Conservation (phyloP, 2,329 filamentous ascomycete genomes). For the Plectosphaerella cucumerina region DNA sequence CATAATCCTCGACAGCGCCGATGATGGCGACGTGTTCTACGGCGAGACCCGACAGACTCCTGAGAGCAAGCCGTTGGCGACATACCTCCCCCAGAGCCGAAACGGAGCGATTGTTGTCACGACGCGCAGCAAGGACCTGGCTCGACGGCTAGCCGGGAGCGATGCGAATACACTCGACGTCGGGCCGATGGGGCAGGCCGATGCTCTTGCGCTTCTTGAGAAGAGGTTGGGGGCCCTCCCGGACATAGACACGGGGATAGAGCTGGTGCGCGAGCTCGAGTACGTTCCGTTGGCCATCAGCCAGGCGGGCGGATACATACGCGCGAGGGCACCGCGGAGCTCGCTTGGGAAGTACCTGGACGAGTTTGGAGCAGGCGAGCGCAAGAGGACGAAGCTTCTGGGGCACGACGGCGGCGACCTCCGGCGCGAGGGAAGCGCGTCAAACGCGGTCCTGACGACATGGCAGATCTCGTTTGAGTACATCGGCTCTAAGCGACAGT, state of each 20-base stretch:
- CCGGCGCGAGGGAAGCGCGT: conserved; percentile 2
- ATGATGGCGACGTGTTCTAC: conserved; percentile 6
- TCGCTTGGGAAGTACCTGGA: too few relatives aligned
- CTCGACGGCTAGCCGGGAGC: neutral
- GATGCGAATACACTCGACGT: neutral
- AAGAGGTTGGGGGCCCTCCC: neutral
- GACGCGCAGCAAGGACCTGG: neutral
- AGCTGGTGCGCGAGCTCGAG: conserved; percentile 1
- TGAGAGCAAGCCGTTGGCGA: neutral
- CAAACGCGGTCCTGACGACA: conserved; percentile 19
- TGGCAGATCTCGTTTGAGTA: conserved; percentile 22
- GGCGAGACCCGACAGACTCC: neutral
- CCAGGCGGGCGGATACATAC: conserved; percentile 2
- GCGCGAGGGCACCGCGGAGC: neutral
- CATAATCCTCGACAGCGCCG: conserved; percentile 13
- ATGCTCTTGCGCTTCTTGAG: neutral
- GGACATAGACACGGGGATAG: neutral
- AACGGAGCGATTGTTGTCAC: neutral
- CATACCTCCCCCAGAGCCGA: neutral
- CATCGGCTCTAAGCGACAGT: conserved; percentile 24
- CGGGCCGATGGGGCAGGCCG: too few relatives aligned
- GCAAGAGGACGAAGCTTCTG: neutral
- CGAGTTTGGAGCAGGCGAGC: neutral
- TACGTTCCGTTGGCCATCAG: neutral
- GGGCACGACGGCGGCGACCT: neutral